phyloP scores from a whole-genome alignment of 73 alveolate species.

The Paramecium pentaurelia region DNA sequence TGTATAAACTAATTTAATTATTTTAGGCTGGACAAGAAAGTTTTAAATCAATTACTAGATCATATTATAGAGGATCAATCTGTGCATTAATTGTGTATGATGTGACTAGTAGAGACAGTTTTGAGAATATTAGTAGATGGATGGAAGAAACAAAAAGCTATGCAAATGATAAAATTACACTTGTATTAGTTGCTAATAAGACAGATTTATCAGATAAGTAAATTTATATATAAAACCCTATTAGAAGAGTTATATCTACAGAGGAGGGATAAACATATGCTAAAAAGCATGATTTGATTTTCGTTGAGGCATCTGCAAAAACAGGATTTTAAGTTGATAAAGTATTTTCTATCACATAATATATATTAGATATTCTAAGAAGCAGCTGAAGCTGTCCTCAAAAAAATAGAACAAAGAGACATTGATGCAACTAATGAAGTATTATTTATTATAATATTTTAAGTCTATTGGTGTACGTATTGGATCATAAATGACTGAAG shows the following conservation, averaged over 20 bases:
- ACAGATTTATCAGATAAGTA: slow-evolving; percentile 70
- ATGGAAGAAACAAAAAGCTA: slow-evolving; percentile 68
- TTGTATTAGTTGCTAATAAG: slow-evolving; percentile 78
- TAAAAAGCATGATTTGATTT: slow-evolving; percentile 66
- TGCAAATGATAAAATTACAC: slow-evolving; percentile 70
- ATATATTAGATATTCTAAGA: slow-evolving; percentile 18
- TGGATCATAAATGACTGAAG: slow-evolving; percentile 47
- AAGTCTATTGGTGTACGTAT: slow-evolving; percentile 42
- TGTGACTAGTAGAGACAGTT: slow-evolving; percentile 71
- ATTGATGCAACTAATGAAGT: slow-evolving; percentile 49
- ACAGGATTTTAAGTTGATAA: slow-evolving; percentile 76
- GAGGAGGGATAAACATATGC: slow-evolving; percentile 84
- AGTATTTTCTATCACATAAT: slow-evolving; percentile 43
- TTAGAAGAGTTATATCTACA: slow-evolving; percentile 71
- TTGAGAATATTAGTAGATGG: slow-evolving; percentile 64
- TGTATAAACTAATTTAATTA: slow-evolving; percentile 17
- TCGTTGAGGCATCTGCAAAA: slow-evolving; percentile 82
- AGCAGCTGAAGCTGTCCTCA: slow-evolving; percentile 9
- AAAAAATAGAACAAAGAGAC: slow-evolving; percentile 30
- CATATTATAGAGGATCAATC: slow-evolving; percentile 69
- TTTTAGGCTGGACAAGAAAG: slow-evolving; percentile 74
- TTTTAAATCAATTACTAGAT: slow-evolving; percentile 67
- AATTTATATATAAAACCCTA: background rate
- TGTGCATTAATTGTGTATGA: slow-evolving; percentile 74
- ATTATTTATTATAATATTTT: background rate